phyloP scores from a whole-genome alignment of 495 filamentous ascomycete genomes.

The Tuber indicum region DNA sequence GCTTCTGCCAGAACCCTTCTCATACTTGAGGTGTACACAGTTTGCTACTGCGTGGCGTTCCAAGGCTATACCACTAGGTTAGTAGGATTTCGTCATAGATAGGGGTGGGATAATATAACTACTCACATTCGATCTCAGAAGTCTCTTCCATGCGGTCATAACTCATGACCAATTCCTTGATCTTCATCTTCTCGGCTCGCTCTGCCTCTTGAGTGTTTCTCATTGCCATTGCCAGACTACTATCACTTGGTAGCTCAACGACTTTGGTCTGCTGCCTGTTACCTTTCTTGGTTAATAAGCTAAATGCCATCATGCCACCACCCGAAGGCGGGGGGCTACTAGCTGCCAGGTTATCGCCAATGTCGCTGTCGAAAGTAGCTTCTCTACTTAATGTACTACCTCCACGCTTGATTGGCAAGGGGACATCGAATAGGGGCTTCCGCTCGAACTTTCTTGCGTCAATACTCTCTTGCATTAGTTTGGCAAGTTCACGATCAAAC shows the following conservation, averaged over 20 bases:
- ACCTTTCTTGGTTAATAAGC: conserved; percentile 88
- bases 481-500: conserved; percentile 95
- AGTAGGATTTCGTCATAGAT: conserved; percentile 46
- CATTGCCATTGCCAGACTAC: conserved; percentile 90
- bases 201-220: conserved; percentile 90
- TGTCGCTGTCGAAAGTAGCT: conserved; percentile 47
- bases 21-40: conserved; percentile 36
- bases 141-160: conserved; percentile 80
- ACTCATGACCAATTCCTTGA: conserved; percentile 94
- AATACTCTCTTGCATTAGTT: conserved; percentile 96
- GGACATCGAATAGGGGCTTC: conserved; percentile 87
- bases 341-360: conserved; percentile 21
- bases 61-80: conserved; percentile 41
- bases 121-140: conserved; percentile 58
- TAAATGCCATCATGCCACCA: conserved; percentile 78
- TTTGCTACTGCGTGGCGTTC: conserved; percentile 37
- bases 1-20: conserved; percentile 59
- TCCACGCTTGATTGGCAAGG: conserved; percentile 76
- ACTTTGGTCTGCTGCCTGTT: conserved; percentile 92
- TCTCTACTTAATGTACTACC: conserved; percentile 49
- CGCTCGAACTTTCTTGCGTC: conserved; percentile 92
- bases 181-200: conserved; percentile 91
- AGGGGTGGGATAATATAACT: conserved; percentile 46
- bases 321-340: conserved; percentile 43
- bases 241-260: conserved; percentile 90